phyloP scores from a whole-genome alignment of 371 early-diverging fungal genomes.

The Lichtheimia ornata region DNA sequence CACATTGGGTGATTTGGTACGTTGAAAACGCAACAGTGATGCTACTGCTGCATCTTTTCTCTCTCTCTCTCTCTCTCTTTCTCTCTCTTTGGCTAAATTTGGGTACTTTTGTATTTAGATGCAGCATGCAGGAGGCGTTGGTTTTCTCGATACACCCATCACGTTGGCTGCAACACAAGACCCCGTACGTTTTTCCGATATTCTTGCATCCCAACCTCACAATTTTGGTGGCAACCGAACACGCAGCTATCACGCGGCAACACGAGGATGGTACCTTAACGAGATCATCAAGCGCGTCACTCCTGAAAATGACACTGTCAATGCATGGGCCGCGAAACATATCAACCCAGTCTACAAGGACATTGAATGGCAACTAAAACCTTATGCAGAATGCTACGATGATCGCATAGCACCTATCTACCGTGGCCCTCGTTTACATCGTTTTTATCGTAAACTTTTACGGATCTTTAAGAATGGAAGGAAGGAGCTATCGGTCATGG shows the following conservation, averaged over 20 bases:
- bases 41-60: no score
- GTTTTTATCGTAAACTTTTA: background rate
- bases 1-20: slow-evolving; percentile 54
- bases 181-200: slow-evolving; percentile 27
- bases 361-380: slow-evolving; percentile 59
- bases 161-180: slow-evolving; percentile 29
- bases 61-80: no score
- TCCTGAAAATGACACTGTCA: slow-evolving; percentile 46
- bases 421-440: background rate
- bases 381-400: slow-evolving; percentile 11
- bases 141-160: slow-evolving; percentile 50
- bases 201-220: slow-evolving; percentile 65
- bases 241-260: slow-evolving; percentile 66
- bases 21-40: background rate
- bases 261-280: slow-evolving; percentile 73
- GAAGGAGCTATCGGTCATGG: background rate
- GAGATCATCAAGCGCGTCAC: slow-evolving; percentile 65
- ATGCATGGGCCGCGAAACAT: slow-evolving; percentile 57
- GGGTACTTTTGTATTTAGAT: slow-evolving; percentile 25
- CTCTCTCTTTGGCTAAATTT: background rate
- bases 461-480: background rate
- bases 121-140: slow-evolving; percentile 68
- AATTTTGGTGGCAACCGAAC: slow-evolving; percentile 52
- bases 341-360: slow-evolving; percentile 23
- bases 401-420: background rate